Evolutionary conservation across 2,329 filamentous ascomycete species (phyloP).

Genomic region (Stagonosporopsis rhizophila): DNA sequence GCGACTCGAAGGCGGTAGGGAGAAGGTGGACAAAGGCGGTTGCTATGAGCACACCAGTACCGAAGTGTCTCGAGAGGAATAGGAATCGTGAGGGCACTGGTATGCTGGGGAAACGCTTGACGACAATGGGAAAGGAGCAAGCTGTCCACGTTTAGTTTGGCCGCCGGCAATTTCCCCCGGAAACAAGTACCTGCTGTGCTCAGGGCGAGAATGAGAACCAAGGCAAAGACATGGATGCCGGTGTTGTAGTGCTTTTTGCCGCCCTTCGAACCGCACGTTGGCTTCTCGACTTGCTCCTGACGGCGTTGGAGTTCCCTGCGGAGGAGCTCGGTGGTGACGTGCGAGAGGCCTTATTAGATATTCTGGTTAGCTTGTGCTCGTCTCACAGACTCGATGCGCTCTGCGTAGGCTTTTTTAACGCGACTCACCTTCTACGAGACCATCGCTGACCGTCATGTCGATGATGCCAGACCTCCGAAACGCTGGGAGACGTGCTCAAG

Average conservation of each 20-base stretch:
- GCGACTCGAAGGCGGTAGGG: slow-evolving; percentile 50
- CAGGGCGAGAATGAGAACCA: slow-evolving; percentile 63
- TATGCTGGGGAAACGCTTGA: slow-evolving; percentile 48
- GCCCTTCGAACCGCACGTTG: slow-evolving; percentile 61
- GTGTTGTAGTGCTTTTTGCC: slow-evolving; percentile 61
- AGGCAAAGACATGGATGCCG: slow-evolving; percentile 63
- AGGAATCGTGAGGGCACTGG: slow-evolving; percentile 50
- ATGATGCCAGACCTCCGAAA: slow-evolving; percentile 18
- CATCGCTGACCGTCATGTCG: slow-evolving; percentile 28
- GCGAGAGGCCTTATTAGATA: slow-evolving; percentile 37
- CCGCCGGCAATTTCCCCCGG: background rate
- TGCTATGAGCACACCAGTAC: slow-evolving; percentile 51
- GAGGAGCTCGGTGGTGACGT: slow-evolving; percentile 53
- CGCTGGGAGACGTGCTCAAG: slow-evolving; percentile 16
- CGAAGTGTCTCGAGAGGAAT: slow-evolving; percentile 51
- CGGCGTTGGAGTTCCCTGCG: slow-evolving; percentile 59
- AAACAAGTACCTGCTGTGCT: slow-evolving; percentile 58
- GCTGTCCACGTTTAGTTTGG: slow-evolving; percentile 37
- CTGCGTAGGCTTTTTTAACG: background rate
- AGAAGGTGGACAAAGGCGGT: slow-evolving; percentile 53
- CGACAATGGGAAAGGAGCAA: slow-evolving; percentile 51
- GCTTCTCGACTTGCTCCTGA: slow-evolving; percentile 50
- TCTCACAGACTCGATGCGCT: background rate
- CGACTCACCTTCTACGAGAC: slow-evolving; percentile 29
- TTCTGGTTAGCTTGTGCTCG: slow-evolving; percentile 23